Evolutionary conservation across 352 stramenopile species (phyloP), one percentile per base, ranked within the genome.

Genomic region (Pythium phragmiticola): DNA sequence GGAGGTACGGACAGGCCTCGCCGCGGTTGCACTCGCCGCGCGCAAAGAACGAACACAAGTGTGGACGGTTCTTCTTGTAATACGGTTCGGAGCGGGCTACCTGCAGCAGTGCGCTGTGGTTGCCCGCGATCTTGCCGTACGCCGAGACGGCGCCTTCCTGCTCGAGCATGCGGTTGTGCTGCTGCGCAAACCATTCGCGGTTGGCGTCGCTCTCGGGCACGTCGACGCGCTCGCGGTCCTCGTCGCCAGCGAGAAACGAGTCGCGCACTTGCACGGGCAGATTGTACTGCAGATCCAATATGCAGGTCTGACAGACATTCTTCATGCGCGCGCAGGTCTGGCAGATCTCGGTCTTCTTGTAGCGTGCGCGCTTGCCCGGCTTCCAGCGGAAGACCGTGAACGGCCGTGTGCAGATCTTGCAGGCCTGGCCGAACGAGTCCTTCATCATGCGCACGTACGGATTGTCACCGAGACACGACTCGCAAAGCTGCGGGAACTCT

Each of bases 401-500:
- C 14, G 97, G 97, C 12, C 94, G 89, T 36, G 97, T 90, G 73
- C 97, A 99, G 65, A 99, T 98, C 89, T 99, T 98, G 80, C 98
- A 99, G 37, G 97, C 94, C 67, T 97, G 98, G 37, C 96, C 97
- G 65, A 94, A 92, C 11, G 84, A 66, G 76, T 99, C 93, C 69
- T 98, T 98, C 69, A 98, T 99, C 98, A 99, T 99, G 58, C 98
- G 94, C 59, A 99, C 92, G 80, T 99, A 99, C 50, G 97, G 96
- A 68, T 99, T 99, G 70, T 99, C 96, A 43, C 98, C 98, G 33
- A 99, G 87, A 75, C 98, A 99, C 19, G 90, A 98, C 80, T 99
- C 97, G 69, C 98, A 99, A 3, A 99, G 85, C 59, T 99, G 84
- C 57, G 97, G 97, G 76, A 99, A 99, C 69, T 99, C 97, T 30